Conservation (phyloP, 2,329 filamentous ascomycete genomes). For the Neospermospora avenae region DNA sequence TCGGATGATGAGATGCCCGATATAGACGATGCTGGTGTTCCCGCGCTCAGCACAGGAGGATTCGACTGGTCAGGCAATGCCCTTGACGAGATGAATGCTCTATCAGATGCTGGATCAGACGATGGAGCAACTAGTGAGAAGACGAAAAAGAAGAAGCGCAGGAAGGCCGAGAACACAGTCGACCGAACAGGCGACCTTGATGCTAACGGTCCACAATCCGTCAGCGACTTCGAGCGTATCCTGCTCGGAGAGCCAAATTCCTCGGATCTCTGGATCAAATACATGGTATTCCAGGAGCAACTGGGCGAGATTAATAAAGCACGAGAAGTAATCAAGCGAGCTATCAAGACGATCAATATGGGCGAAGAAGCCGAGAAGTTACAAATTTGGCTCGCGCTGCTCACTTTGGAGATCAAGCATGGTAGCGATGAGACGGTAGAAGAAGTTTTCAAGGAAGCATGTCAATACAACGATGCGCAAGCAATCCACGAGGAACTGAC, state of each 20-base stretch:
- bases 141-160: conserved; percentile 69
- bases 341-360: conserved; percentile 86
- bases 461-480: conserved; percentile 88
- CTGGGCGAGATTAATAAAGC: conserved; percentile 86
- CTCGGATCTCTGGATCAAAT: conserved; percentile 90
- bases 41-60: conserved; percentile 67
- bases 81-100: conserved; percentile 49
- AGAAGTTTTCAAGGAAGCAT: conserved; percentile 85
- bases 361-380: conserved; percentile 89
- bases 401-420: conserved; percentile 92
- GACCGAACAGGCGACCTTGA: conserved; percentile 93
- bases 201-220: conserved; percentile 80
- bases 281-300: conserved; percentile 98
- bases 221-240: conserved; percentile 90
- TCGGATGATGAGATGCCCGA: conserved; percentile 36
- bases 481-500: conserved; percentile 86
- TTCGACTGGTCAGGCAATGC: conserved; percentile 84
- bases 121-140: conserved; percentile 38
- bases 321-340: conserved; percentile 84
- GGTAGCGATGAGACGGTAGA: conserved; percentile 80
- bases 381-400: conserved; percentile 90
- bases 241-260: conserved; percentile 90
- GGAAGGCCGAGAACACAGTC: conserved; percentile 73
- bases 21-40: conserved; percentile 32
- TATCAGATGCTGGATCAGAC: conserved; percentile 45